Percentiles rank a stretch among this genome's conserved stretches.
phyloP scores from a whole-genome alignment of 2,329 filamentous ascomycete species.

The Trichoderma lentiforme region DNA sequence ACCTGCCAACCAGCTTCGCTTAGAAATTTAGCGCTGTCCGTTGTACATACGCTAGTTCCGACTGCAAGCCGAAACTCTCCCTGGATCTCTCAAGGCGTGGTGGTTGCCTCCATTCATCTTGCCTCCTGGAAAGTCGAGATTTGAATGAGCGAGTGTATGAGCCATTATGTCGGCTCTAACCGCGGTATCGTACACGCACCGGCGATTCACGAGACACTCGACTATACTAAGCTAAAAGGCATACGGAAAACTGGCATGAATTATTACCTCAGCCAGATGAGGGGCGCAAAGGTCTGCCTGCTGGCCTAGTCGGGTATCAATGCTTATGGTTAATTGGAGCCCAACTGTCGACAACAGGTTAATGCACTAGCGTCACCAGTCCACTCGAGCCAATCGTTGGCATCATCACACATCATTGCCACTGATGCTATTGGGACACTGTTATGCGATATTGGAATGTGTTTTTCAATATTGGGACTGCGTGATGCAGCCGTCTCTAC shows the following conservation, averaged over 20 bases:
- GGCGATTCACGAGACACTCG: not conserved
- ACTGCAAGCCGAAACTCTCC: not conserved
- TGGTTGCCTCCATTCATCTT: not conserved
- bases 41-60: not conserved
- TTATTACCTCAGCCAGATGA: slow-evolving; percentile 13
- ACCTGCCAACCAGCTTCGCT: not conserved
- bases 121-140: not conserved
- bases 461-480: not conserved
- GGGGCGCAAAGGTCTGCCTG: not conserved
- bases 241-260: not conserved
- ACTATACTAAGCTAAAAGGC: not conserved
- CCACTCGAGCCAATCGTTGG: slow-evolving; percentile 2
- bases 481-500: not conserved
- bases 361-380: slow-evolving; percentile 28
- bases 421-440: not conserved
- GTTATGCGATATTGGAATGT: not conserved
- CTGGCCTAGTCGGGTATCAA: slow-evolving; percentile 38
- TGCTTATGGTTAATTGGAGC: slow-evolving; percentile 37
- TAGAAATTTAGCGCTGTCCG: not conserved
- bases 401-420: slow-evolving; percentile 1
- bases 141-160: not conserved
- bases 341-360: slow-evolving; percentile 29
- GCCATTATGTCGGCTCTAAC: not conserved
- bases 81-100: not conserved
- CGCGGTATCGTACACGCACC: not conserved